Conservation (phyloP, 2,329 filamentous ascomycete species). For the Aspergillus pseudotamarii region DNA sequence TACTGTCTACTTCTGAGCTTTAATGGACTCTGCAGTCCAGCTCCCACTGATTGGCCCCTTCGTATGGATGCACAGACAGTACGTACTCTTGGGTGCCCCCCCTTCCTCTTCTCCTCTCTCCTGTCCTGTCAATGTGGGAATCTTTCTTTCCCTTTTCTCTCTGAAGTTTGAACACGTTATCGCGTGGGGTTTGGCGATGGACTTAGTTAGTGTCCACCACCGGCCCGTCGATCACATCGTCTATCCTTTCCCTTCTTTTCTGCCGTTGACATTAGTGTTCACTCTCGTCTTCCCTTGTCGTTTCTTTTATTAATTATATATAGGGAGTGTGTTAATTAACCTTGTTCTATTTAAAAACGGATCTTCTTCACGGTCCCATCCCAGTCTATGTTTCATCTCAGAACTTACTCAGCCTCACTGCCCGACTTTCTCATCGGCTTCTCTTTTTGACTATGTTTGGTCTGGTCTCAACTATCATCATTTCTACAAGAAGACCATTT, state of each 20-base stretch:
- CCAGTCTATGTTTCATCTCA: slow-evolving; percentile 1
- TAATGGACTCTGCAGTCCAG: background rate
- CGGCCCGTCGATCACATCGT: slow-evolving; percentile 5
- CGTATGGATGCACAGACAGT: background rate
- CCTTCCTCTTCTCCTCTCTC: background rate
- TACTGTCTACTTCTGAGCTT: background rate
- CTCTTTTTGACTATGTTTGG: background rate
- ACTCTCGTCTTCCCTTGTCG: background rate
- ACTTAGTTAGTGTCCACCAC: background rate
- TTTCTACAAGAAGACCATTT: background rate
- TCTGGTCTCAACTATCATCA: background rate
- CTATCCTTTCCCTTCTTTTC: background rate
- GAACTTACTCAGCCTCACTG: background rate
- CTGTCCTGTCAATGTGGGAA: background rate
- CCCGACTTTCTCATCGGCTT: background rate
- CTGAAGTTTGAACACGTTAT: slow-evolving; percentile 9
- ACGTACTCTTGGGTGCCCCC: background rate
- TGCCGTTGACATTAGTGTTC: background rate
- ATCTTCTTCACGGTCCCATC: background rate
- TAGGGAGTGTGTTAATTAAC: background rate
- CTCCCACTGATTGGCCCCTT: background rate
- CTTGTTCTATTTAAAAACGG: background rate
- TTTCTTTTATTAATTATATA: background rate
- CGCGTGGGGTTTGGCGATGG: slow-evolving; percentile 10
- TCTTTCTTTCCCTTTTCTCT: background rate